Conservation (phyloP, 176 grass and related monocot species). For the Avena sativa region DNA sequence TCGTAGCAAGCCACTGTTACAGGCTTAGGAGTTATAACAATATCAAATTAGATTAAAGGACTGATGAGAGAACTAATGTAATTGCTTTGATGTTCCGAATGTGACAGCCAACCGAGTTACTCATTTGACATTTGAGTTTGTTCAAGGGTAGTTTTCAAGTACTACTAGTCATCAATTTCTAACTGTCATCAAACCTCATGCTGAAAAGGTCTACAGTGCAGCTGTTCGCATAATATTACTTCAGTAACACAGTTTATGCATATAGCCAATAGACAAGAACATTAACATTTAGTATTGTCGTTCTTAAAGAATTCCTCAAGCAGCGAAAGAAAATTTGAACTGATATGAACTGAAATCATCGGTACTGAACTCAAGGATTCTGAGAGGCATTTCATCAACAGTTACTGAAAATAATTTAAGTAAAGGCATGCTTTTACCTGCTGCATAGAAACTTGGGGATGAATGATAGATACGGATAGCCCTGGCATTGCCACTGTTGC, state of each 20-base stretch:
- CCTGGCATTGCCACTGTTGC: neutral
- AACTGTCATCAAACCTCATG: neutral
- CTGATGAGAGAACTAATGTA: neutral
- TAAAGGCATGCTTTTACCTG: neutral
- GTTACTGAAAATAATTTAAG: neutral
- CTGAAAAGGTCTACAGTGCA: neutral
- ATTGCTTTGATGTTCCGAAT: neutral
- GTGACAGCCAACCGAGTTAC: neutral
- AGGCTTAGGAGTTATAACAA: neutral
- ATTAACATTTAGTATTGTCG: neutral
- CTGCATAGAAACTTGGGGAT: constrained; percentile 28
- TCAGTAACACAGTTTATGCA: neutral
- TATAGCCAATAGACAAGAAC: neutral
- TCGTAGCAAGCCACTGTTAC: neutral
- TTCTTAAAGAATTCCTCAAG: neutral
- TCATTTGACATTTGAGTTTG: neutral
- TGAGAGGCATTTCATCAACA: neutral
- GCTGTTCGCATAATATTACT: neutral
- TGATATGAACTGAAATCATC: neutral
- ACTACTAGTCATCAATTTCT: constrained; percentile 7
- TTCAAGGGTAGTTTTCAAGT: neutral
- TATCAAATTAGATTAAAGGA: neutral
- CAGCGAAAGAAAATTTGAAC: neutral
- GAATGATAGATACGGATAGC: neutral
- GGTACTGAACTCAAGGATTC: neutral